Base-by-base conservation (phyloP, 257 asterid genomes). In the Knoxia roxburghii region DNA sequence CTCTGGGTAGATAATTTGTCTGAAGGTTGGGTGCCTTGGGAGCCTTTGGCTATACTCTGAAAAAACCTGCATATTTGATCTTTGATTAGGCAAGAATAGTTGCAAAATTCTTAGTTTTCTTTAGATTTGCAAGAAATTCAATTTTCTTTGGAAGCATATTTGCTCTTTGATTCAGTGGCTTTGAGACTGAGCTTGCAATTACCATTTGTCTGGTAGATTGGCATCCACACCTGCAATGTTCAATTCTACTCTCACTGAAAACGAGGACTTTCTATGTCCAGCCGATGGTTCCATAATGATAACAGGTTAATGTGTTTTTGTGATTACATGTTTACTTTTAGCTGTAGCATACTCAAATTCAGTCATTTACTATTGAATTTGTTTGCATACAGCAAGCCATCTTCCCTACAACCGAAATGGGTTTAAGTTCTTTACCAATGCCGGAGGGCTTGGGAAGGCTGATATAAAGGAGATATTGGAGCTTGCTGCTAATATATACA, bases 181-280 rank as follows among this genome's bases (percentile, higher is more conserved):
- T 54, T 72, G 20, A 35, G 54, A 39, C 48, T 40, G 48, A 54
- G 51, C 39, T 59, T 72, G 58, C 77, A 45, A 67, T 67, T 49
- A 24, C 33, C 20, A 41, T 70, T 75, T 68, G 8, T 45, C 40
- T 54, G 74, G 77, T 80, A 94, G 99, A 77, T 81, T 94, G 81
- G 96, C 99, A 78, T 88, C 99, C 76, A 94, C 99, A 27, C 99
- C 99, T 26, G 99, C 99, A 21, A 94, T 90, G 99, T 94, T 94
- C 93, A 84, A 85, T 72, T 84, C 89, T 83, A 81, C 95, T n/a
- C 87, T 94, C 62, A 88, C 96, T 69, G 79, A 75, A 75, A 83
- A 72, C 61, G 90, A 83, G 73, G 95, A 87, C 46, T 76, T 83
- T 67, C 70, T 79, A 55, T 94, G 96, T 73, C 99, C 99, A 32